Evolutionary conservation across 2,329 filamentous ascomycete genomes (phyloP).

Genomic region (Byssochlamys sp.): DNA sequence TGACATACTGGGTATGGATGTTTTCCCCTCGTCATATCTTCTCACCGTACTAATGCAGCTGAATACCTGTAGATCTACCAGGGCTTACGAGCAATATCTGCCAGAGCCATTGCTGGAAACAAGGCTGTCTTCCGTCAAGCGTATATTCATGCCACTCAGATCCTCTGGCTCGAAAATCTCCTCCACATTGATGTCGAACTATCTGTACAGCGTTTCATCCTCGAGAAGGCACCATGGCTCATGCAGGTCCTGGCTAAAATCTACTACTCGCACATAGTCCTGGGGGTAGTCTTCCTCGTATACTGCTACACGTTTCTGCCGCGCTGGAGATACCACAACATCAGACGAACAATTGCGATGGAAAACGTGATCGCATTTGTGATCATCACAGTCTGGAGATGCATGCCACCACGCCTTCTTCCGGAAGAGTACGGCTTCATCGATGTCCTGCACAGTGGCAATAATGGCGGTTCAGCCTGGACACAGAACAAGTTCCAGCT

Average conservation of each 20-base stretch:
- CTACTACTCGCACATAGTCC: constrained; percentile 40
- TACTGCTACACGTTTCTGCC: constrained; percentile 41
- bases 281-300: constrained; percentile 39
- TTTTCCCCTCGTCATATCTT: neutral
- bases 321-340: constrained; percentile 29
- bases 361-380: constrained; percentile 42
- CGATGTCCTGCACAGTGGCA: constrained; percentile 34
- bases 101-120: constrained; percentile 32
- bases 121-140: constrained; percentile 30
- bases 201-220: constrained; percentile 31
- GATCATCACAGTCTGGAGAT: constrained; percentile 40
- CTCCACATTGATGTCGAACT: constrained; percentile 35
- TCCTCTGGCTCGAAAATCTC: constrained; percentile 30
- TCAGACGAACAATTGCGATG: constrained; percentile 41
- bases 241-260: constrained; percentile 34
- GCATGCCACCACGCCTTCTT: constrained; percentile 42
- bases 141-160: constrained; percentile 31
- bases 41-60: neutral
- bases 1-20: constrained; percentile 22
- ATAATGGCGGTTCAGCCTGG: constrained; percentile 22
- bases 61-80: constrained; percentile 31
- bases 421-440: constrained; percentile 36
- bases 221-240: constrained; percentile 26
- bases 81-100: constrained; percentile 35
- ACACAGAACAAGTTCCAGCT: constrained; percentile 40